These are phyloP conservation scores for Epithemia pelagica DNA, from an alignment of 108 stramenopile genomes.

Conservation along the genomic window DNA sequence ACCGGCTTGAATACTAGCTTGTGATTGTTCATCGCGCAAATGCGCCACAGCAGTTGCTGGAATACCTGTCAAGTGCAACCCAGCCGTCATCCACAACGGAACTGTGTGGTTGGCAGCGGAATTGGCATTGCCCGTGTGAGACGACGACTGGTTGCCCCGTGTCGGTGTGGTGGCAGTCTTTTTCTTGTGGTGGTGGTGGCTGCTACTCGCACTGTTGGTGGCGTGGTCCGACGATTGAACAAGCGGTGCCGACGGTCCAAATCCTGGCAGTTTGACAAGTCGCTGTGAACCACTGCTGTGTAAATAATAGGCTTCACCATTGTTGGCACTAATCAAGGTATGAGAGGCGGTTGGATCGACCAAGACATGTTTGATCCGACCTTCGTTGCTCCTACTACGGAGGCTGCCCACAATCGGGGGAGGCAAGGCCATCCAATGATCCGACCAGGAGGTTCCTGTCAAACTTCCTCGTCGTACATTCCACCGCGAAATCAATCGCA, in stretches of 20 bases:
- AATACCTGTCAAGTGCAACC: constrained; percentile 23
- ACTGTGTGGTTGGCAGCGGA: constrained; percentile 5
- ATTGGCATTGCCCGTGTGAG: constrained; percentile 2
- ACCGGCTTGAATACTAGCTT: constrained; percentile 35
- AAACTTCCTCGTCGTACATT: constrained; percentile 44
- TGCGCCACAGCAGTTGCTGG: constrained; percentile 21
- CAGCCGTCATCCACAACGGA: not conserved
- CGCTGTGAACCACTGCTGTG: constrained; percentile 36
- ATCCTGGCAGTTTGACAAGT: constrained; percentile 52
- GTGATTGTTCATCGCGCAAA: constrained; percentile 5
- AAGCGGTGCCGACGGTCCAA: constrained; percentile 50
- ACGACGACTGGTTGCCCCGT: not conserved
- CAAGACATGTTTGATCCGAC: constrained; percentile 59
- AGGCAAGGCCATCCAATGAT: constrained; percentile 39
- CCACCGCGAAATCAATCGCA: constrained; percentile 46
- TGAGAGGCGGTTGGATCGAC: constrained; percentile 83
- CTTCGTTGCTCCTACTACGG: constrained; percentile 7
- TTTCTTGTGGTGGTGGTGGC: too few relatives aligned
- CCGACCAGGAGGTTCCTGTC: constrained; percentile 21
- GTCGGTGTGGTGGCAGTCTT: not conserved
- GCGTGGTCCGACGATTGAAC: not conserved
- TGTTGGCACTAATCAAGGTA: constrained; percentile 59
- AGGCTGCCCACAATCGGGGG: constrained; percentile 17
- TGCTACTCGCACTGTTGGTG: not conserved
- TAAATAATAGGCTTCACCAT: constrained; percentile 76